These are phyloP conservation scores for Cercospora canescens DNA, from an alignment of 2,329 filamentous ascomycete genomes.

Conservation along the genomic window DNA sequence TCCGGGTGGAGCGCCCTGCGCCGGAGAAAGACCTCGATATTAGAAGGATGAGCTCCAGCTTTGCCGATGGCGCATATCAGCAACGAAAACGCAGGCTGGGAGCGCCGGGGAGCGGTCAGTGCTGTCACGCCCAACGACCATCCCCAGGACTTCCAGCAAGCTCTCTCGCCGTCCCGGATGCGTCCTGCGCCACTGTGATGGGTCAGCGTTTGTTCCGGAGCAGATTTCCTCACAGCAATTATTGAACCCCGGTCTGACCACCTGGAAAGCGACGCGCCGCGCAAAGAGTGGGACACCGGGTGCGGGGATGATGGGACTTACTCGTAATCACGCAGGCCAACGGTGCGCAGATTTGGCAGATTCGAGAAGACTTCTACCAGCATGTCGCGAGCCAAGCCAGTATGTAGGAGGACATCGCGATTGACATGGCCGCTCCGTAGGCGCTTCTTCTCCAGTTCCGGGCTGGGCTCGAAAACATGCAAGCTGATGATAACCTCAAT, in stretches of 20 bases:
- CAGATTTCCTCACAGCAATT: too few relatives aligned
- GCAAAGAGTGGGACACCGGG: too few relatives aligned
- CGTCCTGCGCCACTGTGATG: constrained; percentile 43
- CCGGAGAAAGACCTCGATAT: constrained; percentile 32
- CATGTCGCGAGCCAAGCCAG: constrained; percentile 54
- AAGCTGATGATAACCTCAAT: constrained; percentile 54
- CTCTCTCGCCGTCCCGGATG: constrained; percentile 47
- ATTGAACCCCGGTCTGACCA: too few relatives aligned
- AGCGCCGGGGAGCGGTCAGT: too few relatives aligned
- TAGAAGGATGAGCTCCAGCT: constrained; percentile 17
- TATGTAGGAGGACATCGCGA: constrained; percentile 33
- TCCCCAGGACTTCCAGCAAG: constrained; percentile 59
- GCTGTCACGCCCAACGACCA: constrained; percentile 15
- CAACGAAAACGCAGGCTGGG: constrained; percentile 19
- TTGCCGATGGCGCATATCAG: constrained; percentile 25
- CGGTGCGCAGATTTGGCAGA: constrained; percentile 55
- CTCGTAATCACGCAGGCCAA: constrained; percentile 62
- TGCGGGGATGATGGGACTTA: neutral
- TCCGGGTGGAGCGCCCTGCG: constrained; percentile 1
- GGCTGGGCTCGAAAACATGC: constrained; percentile 26
- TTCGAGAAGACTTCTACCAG: constrained; percentile 58
- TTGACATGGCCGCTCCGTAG: constrained; percentile 13
- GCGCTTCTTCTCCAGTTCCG: constrained; percentile 14
- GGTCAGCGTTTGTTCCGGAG: neutral
- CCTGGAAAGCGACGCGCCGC: too few relatives aligned